Evolutionary conservation across 2,329 filamentous ascomycete species (phyloP), one percentile per base, ranked within the genome.

Genomic region (Nannizziopsis barbatae): DNA sequence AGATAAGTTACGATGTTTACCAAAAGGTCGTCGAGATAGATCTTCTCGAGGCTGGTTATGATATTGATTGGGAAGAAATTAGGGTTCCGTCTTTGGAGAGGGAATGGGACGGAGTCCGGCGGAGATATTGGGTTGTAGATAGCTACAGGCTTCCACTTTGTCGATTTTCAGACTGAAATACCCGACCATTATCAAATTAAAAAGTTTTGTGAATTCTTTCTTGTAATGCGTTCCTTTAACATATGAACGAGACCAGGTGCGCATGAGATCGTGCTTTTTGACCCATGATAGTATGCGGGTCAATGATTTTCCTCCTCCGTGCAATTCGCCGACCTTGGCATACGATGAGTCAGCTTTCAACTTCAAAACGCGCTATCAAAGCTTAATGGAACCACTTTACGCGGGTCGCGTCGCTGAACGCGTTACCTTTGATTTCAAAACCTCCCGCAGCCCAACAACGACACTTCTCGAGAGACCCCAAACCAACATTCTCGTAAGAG

Each of bases 1-100:
- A 83, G 64, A 82, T 96, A 53, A 95, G 87, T 67, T 96, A 96
- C 66, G 92, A 96, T 68, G 89, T 98, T 18, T 96, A 96, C 68
- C 85, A 83, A 46, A 87, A 85, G 64, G 86, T 96, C 2, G 83
- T 86, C 1, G 90, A 96, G 67, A 82, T 95, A 74, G 88, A 96
- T 66, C 73, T 93, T 17, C 79, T 83, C 53, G 89, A 96, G 57
- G 87, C 87, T 8, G 89, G 89, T 0, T 77, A 95, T 57, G 90
- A 96, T 59, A 80, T 90, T 1, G 84, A 89, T 45, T 96, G 88
- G 88, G 76, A 82, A 46, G 83, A 83, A 49, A 76, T 92, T 31
- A 71, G 77, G 5, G 84, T 96, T 11, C 80, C 87, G 12, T 79
- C 77, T 48, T 68, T 95, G 45, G 77, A 81, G 10, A 80, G 79